phyloP scores from a whole-genome alignment of 805 yeast species.

The Ogataea trehalophila region DNA sequence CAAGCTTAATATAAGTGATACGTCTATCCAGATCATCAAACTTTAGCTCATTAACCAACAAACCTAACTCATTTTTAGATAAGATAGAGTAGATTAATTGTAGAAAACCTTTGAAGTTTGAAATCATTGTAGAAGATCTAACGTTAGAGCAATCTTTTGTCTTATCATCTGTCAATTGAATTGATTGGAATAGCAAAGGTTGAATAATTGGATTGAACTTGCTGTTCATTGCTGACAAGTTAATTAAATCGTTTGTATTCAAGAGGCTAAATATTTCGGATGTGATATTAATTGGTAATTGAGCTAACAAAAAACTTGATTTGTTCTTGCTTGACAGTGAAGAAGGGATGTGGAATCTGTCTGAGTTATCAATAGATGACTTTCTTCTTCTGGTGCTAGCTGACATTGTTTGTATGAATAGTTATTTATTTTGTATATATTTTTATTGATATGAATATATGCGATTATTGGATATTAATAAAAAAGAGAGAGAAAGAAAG shows the following conservation, averaged over 20 bases:
- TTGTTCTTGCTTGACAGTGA: not conserved
- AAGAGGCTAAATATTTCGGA: not conserved
- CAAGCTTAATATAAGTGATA: conserved; percentile 1
- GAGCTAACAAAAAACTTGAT: not conserved
- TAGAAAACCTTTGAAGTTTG: conserved; percentile 11
- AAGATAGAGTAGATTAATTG: conserved; percentile 16
- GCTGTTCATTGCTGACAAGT: not conserved
- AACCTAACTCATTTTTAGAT: conserved; percentile 7
- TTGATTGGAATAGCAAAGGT: conserved; percentile 5
- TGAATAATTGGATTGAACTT: not conserved
- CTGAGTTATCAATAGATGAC: not conserved
- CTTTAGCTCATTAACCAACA: conserved; percentile 8
- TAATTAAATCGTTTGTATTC: conserved; percentile 4
- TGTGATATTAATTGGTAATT: conserved; percentile 1
- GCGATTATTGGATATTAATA: too few species aligned
- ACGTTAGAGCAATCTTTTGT: not conserved
- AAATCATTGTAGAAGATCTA: conserved; percentile 1
- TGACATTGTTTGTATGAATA: not conserved
- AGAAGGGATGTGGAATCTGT: not conserved
- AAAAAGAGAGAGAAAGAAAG: too few species aligned
- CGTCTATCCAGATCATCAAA: conserved; percentile 12
- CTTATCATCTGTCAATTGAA: conserved; percentile 7
- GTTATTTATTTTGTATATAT: not conserved
- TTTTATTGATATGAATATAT: not conserved
- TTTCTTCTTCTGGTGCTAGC: conserved; percentile 2